Evolutionary conservation across 768 basidiomycete genomes (phyloP).

Genomic region (Lactarius psammicola): DNA sequence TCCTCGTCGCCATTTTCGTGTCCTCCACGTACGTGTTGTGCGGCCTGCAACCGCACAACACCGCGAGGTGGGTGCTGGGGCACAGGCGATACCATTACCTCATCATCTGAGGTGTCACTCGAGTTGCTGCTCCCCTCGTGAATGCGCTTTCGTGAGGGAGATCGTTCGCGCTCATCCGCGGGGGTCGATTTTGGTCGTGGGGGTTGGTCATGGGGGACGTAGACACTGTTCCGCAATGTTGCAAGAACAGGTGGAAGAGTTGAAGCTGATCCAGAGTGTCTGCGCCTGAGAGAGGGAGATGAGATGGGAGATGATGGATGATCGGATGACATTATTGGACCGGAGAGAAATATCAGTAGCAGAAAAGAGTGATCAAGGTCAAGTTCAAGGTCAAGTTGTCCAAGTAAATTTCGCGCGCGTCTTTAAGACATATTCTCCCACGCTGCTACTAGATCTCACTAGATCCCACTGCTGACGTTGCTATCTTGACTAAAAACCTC

Average conservation of each 20-base stretch:
- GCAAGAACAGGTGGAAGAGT: constrained; percentile 35
- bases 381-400: background rate
- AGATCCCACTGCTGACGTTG: background rate
- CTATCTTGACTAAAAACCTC: background rate
- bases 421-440: constrained; percentile 14
- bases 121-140: constrained; percentile 23
- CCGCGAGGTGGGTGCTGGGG: background rate
- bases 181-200: constrained; percentile 77
- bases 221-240: constrained; percentile 30
- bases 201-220: constrained; percentile 44
- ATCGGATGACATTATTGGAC: constrained; percentile 18
- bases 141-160: constrained; percentile 44
- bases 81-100: constrained; percentile 47
- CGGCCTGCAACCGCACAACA: background rate
- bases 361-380: constrained; percentile 3
- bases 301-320: constrained; percentile 8
- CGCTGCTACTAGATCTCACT: constrained; percentile 1
- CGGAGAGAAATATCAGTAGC: background rate
- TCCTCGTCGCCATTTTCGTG: constrained; percentile 41
- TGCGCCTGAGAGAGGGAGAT: constrained; percentile 43
- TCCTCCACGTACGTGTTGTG: constrained; percentile 6
- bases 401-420: background rate
- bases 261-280: constrained; percentile 59
- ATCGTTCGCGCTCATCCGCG: constrained; percentile 52
- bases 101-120: constrained; percentile 35